These are phyloP conservation scores for Phycomyces nitens DNA, from an alignment of 192 early-diverging fungal species.

Conservation along the genomic window DNA sequence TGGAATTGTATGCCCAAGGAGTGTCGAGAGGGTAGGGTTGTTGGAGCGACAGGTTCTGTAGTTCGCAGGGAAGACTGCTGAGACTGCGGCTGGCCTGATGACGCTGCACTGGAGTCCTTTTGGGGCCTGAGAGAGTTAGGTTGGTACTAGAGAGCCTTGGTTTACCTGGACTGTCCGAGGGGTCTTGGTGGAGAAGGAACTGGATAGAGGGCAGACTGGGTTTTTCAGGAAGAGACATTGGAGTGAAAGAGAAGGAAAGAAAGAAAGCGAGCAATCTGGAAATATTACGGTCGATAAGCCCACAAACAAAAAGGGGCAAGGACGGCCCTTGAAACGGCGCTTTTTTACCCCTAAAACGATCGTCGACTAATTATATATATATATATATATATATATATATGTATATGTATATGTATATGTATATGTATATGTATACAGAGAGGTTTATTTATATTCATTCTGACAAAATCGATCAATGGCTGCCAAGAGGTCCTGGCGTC, in stretches of 20 bases:
- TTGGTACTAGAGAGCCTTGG: background rate
- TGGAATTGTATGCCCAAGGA: background rate
- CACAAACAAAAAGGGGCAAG: background rate
- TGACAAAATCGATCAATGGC: slow-evolving; percentile 35
- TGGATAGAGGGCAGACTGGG: slow-evolving; percentile 12
- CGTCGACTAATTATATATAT: too few species aligned
- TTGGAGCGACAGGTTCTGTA: slow-evolving; percentile 15
- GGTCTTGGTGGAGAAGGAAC: background rate
- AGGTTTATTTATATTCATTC: too few species aligned
- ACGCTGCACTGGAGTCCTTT: background rate
- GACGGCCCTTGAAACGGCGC: too few species aligned
- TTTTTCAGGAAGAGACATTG: background rate
- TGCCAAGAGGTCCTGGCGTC: slow-evolving; percentile 59
- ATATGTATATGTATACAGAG: too few species aligned
- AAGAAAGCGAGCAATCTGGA: background rate
- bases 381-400: too few species aligned
- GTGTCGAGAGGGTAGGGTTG: slow-evolving; percentile 4
- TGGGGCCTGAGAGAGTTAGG: too few species aligned
- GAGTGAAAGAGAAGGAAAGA: background rate
- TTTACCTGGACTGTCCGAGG: background rate
- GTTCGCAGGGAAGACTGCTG: slow-evolving; percentile 11
- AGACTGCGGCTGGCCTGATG: background rate
- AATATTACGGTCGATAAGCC: background rate
- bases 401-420: too few species aligned
- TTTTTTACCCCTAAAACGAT: too few species aligned